These are phyloP conservation scores for Erodium maritimum DNA, from an alignment of 345 rosid genomes.

Conservation along the genomic window DNA sequence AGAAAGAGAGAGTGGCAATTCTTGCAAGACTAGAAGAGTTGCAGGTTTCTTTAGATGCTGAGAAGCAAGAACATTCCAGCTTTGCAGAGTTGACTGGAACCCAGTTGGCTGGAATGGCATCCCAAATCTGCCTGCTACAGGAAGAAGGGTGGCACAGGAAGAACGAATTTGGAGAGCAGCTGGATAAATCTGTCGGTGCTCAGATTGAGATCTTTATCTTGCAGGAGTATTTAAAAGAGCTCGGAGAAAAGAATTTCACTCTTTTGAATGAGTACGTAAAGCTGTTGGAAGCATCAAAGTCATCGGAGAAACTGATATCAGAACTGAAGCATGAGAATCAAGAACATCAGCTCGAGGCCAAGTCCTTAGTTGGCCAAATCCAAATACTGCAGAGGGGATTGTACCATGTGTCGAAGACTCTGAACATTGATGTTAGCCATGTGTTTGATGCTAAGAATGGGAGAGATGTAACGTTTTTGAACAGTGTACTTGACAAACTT, in stretches of 20 bases:
- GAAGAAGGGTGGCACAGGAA: conserved; percentile 42
- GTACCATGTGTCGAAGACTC: conserved; percentile 36
- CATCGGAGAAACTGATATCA: conserved; percentile 47
- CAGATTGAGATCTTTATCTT: conserved; percentile 58
- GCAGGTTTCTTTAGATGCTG: conserved; percentile 30
- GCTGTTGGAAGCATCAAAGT: conserved; percentile 41
- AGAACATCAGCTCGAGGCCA: conserved; percentile 39
- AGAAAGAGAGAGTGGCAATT: conserved; percentile 41
- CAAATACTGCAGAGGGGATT: conserved; percentile 42
- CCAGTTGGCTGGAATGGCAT: conserved; percentile 41
- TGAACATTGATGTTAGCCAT: conserved; percentile 26
- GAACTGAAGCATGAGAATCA: conserved; percentile 41
- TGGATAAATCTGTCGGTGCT: conserved; percentile 45
- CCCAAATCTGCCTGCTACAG: conserved; percentile 40
- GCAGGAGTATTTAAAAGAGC: conserved; percentile 49
- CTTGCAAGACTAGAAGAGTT: conserved; percentile 46
- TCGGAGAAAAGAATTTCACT: conserved; percentile 47
- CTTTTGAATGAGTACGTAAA: conserved; percentile 42
- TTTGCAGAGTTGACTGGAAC: conserved; percentile 31
- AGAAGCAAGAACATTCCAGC: conserved; percentile 42
- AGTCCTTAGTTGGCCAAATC: conserved; percentile 42
- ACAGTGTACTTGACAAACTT: conserved; percentile 32
- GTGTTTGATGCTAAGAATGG: conserved; percentile 24
- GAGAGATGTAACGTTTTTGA: conserved; percentile 30
- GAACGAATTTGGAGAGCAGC: conserved; percentile 56